Evolutionary conservation across 108 stramenopile species (phyloP), one percentile per base, ranked within the genome.

Genomic region (Skeletonema menzelii): DNA sequence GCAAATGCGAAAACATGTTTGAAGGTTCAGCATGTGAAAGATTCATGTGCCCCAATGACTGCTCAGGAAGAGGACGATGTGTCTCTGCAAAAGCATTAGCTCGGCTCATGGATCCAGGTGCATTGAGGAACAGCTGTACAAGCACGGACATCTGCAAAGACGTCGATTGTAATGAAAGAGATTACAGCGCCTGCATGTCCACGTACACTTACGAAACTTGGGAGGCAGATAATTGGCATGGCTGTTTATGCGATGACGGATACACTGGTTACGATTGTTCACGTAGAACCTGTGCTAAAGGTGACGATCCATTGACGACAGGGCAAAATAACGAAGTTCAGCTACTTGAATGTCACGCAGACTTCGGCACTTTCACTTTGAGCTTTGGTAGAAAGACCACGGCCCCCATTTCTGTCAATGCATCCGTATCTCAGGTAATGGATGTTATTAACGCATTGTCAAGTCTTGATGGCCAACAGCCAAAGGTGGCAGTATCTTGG

Each of bases 161-260:
- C 31, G 64, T 40, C 6, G 49, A 19, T 28, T 84, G 83, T 60
- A 56, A 47, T 57, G 63, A 56, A 22, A 61, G 79, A 55, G 70
- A 84, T 46, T 80, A 84, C 42, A 42, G 37, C 12, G 56, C 58
- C 2, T 80, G 80, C 61, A 34, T 46, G 47, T 64, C 57, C 31
- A 47, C 69, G 19, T 73, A 79, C 61, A 38, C 67, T 3, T 90
- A 91, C 76, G 77, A 67, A 20, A 63, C 64, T 11, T 92, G 89
- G 87, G 94, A 95, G 28, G 89, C 89, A 4, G 67, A 86, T 35
- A 91, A 79, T 71, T 78, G 85, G 68, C 86, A 86, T 62, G 90
- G 49, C 49, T 53, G 49, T 7, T 32, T 78, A 2, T 95, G 90
- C 32, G 91, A 91, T 57, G 69, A 60, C 14, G 90, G 90, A 10